Percentiles rank a stretch among this genome's conserved stretches.
These are phyloP conservation scores for Dioscorea zingiberensis DNA, from an alignment of 106 monocot genomes.

Conservation along the genomic window DNA sequence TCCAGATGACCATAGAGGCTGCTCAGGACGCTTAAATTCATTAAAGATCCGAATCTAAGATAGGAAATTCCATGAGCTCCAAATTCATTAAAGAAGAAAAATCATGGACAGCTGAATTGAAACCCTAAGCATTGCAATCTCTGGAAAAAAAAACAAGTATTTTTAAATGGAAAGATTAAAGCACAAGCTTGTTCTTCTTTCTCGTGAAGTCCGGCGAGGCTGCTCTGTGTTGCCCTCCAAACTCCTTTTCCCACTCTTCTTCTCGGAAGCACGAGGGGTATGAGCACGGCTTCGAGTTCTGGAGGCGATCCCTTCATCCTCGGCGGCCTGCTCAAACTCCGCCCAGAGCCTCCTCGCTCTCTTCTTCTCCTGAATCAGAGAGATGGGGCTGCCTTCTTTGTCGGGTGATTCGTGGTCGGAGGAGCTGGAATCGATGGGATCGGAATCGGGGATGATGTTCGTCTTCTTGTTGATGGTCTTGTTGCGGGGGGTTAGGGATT, in stretches of 20 bases:
- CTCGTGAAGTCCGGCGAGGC: conserved; percentile 2
- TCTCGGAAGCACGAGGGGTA: background rate
- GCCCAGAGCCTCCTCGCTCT: conserved; percentile 44
- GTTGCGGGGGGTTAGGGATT: background rate
- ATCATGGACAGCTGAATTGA: too few species aligned
- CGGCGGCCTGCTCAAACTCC: conserved; percentile 43
- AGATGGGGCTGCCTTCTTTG: background rate
- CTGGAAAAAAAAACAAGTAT: background rate
- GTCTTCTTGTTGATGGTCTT: background rate
- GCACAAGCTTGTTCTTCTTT: background rate
- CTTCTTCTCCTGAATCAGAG: conserved; percentile 10
- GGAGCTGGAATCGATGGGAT: background rate
- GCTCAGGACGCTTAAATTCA: conserved; percentile 21
- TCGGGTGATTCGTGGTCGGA: too few species aligned
- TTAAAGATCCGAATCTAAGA: too few species aligned
- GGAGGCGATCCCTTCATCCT: background rate
- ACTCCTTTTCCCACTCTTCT: background rate
- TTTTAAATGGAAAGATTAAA: conserved; percentile 8
- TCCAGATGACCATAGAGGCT: conserved; percentile 20
- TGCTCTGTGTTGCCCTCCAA: background rate
- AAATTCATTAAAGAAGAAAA: too few species aligned
- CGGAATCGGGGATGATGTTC: background rate
- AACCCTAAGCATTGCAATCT: conserved; percentile 1
- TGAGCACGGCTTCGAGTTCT: conserved; percentile 2
- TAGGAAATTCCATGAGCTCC: too few species aligned